Conservation (phyloP, 2,329 filamentous ascomycete species). For the Alternaria arbusti region DNA sequence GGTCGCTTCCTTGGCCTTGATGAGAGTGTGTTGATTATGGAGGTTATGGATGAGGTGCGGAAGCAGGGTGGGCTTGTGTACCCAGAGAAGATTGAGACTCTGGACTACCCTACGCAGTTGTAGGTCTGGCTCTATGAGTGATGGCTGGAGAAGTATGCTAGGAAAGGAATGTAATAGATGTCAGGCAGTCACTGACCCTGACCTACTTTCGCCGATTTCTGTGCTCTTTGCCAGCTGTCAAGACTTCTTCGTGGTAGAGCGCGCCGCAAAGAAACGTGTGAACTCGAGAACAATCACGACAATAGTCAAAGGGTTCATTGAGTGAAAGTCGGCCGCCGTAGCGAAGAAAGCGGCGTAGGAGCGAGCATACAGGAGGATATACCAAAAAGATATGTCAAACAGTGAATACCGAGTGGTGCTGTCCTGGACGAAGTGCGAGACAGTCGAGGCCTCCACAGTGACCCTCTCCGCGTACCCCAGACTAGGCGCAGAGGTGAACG, state of each 20-base stretch:
- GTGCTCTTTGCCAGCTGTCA: neutral
- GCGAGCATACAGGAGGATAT: neutral
- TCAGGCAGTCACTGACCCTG: neutral
- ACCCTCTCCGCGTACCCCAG: no score
- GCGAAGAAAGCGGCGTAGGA: neutral
- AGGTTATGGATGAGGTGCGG: conserved; percentile 74
- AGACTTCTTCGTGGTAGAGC: neutral
- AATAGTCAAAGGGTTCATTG: neutral
- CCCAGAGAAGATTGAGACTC: conserved; percentile 69
- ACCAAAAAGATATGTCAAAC: neutral
- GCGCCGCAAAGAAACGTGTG: neutral
- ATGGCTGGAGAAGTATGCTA: neutral
- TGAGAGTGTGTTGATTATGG: conserved; percentile 87
- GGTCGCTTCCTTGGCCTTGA: conserved; percentile 68
- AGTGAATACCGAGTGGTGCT: no score
- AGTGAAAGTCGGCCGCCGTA: neutral
- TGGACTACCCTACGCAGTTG: conserved; percentile 40
- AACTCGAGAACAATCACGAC: neutral
- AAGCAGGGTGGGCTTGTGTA: conserved; percentile 68
- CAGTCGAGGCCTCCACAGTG: no score
- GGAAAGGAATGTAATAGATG: neutral
- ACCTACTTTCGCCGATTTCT: no score
- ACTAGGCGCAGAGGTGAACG: no score
- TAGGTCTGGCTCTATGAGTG: conserved; percentile 10
- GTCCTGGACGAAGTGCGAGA: no score